phyloP scores from a whole-genome alignment of 495 filamentous ascomycete species.

The Xylaria flabelliformis region DNA sequence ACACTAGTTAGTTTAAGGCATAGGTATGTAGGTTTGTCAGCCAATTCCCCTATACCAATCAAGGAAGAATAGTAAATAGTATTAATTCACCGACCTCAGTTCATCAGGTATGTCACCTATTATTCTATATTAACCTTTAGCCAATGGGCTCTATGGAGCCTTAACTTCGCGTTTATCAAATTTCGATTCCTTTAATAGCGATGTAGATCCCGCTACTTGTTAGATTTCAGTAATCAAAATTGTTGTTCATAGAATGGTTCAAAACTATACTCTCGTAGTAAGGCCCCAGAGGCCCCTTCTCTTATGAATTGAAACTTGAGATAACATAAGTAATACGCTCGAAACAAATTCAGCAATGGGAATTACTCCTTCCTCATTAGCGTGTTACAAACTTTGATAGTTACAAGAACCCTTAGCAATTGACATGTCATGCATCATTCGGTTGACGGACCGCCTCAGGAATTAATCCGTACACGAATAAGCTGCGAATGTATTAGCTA shows the following conservation, averaged over 20 bases:
- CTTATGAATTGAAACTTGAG: background rate
- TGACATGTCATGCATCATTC: background rate
- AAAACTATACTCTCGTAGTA: background rate
- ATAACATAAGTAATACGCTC: background rate
- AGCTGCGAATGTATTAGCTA: background rate
- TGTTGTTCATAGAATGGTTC: background rate
- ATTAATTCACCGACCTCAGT: background rate
- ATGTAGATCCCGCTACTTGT: background rate
- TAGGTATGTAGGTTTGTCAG: background rate
- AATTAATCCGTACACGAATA: background rate
- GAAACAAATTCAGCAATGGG: background rate
- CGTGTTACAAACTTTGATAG: background rate
- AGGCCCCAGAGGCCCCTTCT: background rate
- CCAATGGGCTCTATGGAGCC: background rate
- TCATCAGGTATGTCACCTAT: background rate
- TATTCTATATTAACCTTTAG: background rate
- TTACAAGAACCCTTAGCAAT: background rate
- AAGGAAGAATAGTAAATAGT: background rate
- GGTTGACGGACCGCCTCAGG: background rate
- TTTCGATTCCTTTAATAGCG: background rate
- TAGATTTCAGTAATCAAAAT: background rate
- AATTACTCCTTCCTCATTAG: background rate
- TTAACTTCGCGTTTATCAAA: background rate
- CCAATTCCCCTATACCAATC: background rate
- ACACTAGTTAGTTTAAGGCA: background rate